Evolutionary conservation across 805 yeast species (phyloP).

Genomic region (Candida michaelii): DNA sequence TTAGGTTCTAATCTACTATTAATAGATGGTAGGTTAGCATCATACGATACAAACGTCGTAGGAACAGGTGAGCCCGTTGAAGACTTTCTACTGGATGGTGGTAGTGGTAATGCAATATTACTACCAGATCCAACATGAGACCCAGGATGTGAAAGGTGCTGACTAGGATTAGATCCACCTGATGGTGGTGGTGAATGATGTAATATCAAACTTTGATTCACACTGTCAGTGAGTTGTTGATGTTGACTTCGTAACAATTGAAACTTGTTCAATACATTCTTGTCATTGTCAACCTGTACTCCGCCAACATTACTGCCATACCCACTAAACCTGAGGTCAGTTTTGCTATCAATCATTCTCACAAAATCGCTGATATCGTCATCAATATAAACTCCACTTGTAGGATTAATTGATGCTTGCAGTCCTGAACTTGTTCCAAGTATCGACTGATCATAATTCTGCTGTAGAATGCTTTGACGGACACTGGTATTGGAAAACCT

Average conservation of each 20-base stretch:
- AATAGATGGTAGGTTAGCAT: conserved; percentile 29
- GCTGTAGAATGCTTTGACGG: conserved; percentile 26
- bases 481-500: conserved; percentile 41
- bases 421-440: conserved; percentile 39
- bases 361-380: conserved; percentile 72
- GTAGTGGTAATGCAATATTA: neutral
- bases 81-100: conserved; percentile 22
- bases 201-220: conserved; percentile 48
- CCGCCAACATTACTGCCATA: conserved; percentile 5
- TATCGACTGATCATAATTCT: conserved; percentile 21
- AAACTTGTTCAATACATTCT: conserved; percentile 50
- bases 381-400: conserved; percentile 48
- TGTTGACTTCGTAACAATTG: conserved; percentile 54
- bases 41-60: conserved; percentile 7
- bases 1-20: conserved; percentile 26
- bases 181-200: conserved; percentile 17
- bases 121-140: neutral
- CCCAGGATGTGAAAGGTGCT: neutral
- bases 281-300: conserved; percentile 17
- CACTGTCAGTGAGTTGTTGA: conserved; percentile 55
- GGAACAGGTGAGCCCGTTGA: conserved; percentile 20
- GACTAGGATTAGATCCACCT: neutral
- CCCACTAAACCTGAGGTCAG: conserved; percentile 44
- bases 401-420: conserved; percentile 33
- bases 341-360: conserved; percentile 63